These are phyloP conservation scores for Aureobasidium sp. DNA, from an alignment of 2,329 filamentous ascomycete species.

Conservation along the genomic window DNA sequence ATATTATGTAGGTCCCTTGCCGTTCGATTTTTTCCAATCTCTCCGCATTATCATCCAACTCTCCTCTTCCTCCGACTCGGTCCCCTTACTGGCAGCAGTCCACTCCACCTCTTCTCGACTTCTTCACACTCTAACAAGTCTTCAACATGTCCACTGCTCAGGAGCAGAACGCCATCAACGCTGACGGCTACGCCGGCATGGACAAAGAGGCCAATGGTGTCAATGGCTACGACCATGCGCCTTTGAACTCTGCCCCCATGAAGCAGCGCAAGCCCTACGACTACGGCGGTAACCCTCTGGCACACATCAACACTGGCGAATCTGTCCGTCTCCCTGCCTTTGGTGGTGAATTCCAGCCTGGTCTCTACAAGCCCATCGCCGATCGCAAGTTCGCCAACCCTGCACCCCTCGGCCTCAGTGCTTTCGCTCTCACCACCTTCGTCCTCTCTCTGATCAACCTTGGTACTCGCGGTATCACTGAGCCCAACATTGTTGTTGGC, in stretches of 20 bases:
- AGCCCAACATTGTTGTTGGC: slow-evolving; percentile 43
- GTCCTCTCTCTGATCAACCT: slow-evolving; percentile 48
- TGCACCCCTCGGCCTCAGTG: slow-evolving; percentile 53
- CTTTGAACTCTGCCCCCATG: slow-evolving; percentile 21
- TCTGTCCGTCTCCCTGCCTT: slow-evolving; percentile 43
- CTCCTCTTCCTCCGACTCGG: background rate
- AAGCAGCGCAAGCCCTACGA: slow-evolving; percentile 42
- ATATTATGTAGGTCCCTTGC: slow-evolving; percentile 12
- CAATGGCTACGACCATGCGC: slow-evolving; percentile 33
- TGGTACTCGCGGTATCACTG: slow-evolving; percentile 35
- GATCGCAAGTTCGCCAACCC: slow-evolving; percentile 51
- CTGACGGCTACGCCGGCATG: slow-evolving; percentile 1
- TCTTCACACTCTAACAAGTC: background rate
- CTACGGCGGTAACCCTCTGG: slow-evolving; percentile 46
- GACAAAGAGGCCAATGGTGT: slow-evolving; percentile 23
- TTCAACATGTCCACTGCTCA: slow-evolving; percentile 36
- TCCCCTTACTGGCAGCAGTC: background rate
- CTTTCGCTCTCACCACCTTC: slow-evolving; percentile 61
- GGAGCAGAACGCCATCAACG: slow-evolving; percentile 30
- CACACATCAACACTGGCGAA: slow-evolving; percentile 44
- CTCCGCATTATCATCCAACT: background rate
- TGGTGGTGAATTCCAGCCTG: slow-evolving; percentile 47
- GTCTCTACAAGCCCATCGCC: slow-evolving; percentile 36
- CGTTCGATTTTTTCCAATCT: slow-evolving; percentile 3
- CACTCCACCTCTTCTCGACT: background rate